Evolutionary conservation across 768 basidiomycete species (phyloP), one percentile per base, ranked within the genome.

Genomic region (Xerocomellus chrysenteron): DNA sequence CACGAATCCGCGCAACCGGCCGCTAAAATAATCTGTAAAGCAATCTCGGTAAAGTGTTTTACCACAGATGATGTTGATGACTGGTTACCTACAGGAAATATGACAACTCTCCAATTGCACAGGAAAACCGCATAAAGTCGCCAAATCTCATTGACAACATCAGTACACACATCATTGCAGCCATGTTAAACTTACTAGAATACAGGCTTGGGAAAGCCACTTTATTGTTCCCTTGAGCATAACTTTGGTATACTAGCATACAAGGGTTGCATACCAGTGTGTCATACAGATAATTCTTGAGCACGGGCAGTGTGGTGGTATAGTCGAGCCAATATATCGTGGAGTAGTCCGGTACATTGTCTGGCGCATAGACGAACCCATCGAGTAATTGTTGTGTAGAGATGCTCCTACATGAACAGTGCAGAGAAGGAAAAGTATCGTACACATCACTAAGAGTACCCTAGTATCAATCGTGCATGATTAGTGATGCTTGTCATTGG

Each of bases 341-440:
- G 14, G 48, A 50, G 39, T 55, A 58, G 26, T 47, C 5, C 5
- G 44, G 39, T 8, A 42, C 16, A 19, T 47, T 21, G 4, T 21
- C 11, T 13, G 49, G 41, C 21, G 10, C 30, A 21, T 56, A 50
- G 16, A 52, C 41, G 9, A 57, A 57, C 1, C 36, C 41, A 8
- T 52, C 45, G 3, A 57, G 55, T 9, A 43, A n/a, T 43, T 51
- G 28, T 28, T n/a, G 55, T n/a, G 55, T 13, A 52, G 45, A 32
- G 55, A 57, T 6, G 24, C 21, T 14, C 21, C 46, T 10, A 40
- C 36, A 7, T 48, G 32, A 19, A n/a, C 19, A 0, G 57, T 50
- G 11, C 47, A 50, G 9, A 48, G 30, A 24, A 53, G 40, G 52
- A 53, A 57, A 17, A 36, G 21, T 47, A 40, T 21, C 1, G 50